Base-by-base conservation (phyloP, 495 filamentous ascomycete genomes). In the Xylaria curta region DNA sequence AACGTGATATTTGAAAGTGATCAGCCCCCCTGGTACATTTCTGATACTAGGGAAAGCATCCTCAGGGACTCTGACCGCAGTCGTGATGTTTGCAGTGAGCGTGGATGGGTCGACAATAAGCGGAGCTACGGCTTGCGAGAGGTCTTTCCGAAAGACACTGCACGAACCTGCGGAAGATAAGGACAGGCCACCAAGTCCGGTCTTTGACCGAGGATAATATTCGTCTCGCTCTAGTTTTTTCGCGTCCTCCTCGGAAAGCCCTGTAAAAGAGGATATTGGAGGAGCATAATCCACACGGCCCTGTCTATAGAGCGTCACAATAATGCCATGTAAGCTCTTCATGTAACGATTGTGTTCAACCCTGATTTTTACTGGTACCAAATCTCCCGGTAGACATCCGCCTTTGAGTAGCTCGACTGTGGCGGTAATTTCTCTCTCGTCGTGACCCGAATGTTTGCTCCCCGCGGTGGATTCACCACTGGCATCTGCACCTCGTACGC, bases 11-110 rank as follows among this genome's bases (percentile, higher is more conserved):
- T 91, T 92, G 81, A 99, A 98, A 72, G 90, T 93, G 71, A 99
- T 97, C 87, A 97, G 94, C 31, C 90, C 89, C 26, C 95, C 93
- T 0, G 96, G 96, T 4, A 97, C 94, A 68, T 88, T 90, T 15
- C 88, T 91, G 71, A 99, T 98, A 8, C 95, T 97, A 3, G 96
- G 95, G 75, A 99, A 99, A 0, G 90, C 89, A 73, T 97, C 94
- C 72, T 95, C 94, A 0, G 96, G 96, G 28, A 97, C 89, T 64
- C 94, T 88, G 3, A 99, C 88, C 21, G 91, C 92, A 3, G 93
- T 91, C 28, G 89, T 94, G 61, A 98, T 87, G 63, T 89, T 89
- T 0, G 93, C 87, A 21, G 89, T 91, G 69, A 97, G 86, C n/a
- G 89, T 93, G 19, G 79, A 82, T 1, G 94, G 94, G 73, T 98